A percentile compares a stretch with the other conserved stretches of the same genome.
Conservation (phyloP, 1,139 yeast species). For the Scheffersomyces segobiensis region DNA sequence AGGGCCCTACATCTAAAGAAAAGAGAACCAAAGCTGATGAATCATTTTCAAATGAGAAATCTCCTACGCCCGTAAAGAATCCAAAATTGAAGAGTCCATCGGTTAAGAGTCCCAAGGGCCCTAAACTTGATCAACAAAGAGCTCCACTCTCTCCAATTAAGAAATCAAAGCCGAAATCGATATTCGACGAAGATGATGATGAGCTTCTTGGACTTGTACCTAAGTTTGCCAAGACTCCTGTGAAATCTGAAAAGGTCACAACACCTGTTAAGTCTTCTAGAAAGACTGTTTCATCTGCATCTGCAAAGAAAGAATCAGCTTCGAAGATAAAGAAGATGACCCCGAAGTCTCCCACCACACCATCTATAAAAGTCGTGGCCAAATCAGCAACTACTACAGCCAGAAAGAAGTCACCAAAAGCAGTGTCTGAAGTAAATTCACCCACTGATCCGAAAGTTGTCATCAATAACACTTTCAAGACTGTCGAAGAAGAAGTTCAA, state of each 20-base stretch:
- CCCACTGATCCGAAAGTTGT: background rate
- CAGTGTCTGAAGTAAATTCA: background rate
- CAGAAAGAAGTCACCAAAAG: background rate
- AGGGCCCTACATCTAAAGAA: background rate
- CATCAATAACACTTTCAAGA: slow-evolving; percentile 8
- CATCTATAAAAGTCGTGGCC: slow-evolving; percentile 20
- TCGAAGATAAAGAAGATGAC: slow-evolving; percentile 2
- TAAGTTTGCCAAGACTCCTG: background rate
- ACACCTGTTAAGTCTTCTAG: slow-evolving; percentile 1
- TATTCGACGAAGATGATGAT: slow-evolving; percentile 8
- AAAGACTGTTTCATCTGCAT: background rate
- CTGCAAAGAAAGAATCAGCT: slow-evolving; percentile 1
- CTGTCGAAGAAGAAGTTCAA: slow-evolving; percentile 24
- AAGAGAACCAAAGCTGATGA: slow-evolving; percentile 2
- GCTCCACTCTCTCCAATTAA: background rate
- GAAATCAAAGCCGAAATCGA: slow-evolving; percentile 6
- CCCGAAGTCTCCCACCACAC: slow-evolving; percentile 1
- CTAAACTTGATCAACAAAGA: background rate
- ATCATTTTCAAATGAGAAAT: slow-evolving; percentile 2
- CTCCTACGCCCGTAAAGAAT: slow-evolving; percentile 6
- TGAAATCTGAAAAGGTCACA: slow-evolving; percentile 9
- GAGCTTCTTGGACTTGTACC: slow-evolving; percentile 1
- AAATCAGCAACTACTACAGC: slow-evolving; percentile 6
- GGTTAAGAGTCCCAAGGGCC: slow-evolving; percentile 1
- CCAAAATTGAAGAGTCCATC: slow-evolving; percentile 6